Base-by-base conservation (phyloP, 352 stramenopile species). In the Phytopythium kandeliae region DNA sequence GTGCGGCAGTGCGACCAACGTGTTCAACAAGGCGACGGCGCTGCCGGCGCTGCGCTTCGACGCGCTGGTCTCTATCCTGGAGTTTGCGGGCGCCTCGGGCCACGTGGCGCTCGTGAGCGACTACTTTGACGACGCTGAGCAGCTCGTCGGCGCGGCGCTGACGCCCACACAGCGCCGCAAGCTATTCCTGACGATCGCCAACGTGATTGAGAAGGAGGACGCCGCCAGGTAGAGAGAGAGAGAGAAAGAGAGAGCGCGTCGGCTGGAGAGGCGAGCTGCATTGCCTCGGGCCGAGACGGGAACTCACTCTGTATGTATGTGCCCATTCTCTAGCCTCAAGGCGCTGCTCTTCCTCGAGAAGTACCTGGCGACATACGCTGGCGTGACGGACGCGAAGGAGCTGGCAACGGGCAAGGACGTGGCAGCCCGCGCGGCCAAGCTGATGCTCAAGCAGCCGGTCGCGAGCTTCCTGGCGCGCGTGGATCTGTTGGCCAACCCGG, bases 381-480 rank as follows among this genome's bases (percentile, higher is more conserved):
- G 63, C 28, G 62, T 65, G 46, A 53, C 66, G 17, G 74, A 85
- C 50, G 69, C 62, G 26, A 75, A 89, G 58, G 70, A 86, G 22
- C 58, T 78, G 11, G 61, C 61, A 24, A 65, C 66, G 9, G 86
- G 79, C 48, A 90, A 92, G 60, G 65, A 82, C 52, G 77, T 89
- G 31, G 82, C 89, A 6, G 63, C 88, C 26, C 90, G 87, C 48
- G 88, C 87, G 7, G 74, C 71, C 22, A 79, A 93, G 53, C 75
- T 92, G 50, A 85, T 94, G 51, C 84, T 97, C 51, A 73, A 91
- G 57, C 81, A 97, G 60, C 92, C 93, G 4, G 72, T 98, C 51
- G 75, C 86, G 42, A 85, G 87, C 54, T 98, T 98, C 61, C 62
- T 86, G 28, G 72, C 87, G n/a, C 86, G 96, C 58, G 72, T 96